Evolutionary conservation across 2,329 filamentous ascomycete genomes (phyloP).

Genomic region (Fusarium foetens): DNA sequence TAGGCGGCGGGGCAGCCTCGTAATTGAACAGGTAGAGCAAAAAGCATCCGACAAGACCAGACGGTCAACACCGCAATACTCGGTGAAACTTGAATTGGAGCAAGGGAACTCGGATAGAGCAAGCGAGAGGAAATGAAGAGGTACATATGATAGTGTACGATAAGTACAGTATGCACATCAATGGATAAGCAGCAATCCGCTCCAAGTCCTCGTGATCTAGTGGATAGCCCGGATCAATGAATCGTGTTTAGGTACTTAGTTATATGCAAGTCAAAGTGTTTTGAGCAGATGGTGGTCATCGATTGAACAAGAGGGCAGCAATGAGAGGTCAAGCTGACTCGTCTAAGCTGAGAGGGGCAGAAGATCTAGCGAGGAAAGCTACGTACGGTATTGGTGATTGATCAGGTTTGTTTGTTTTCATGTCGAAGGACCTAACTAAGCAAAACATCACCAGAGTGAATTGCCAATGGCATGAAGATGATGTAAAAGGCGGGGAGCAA

Average conservation of each 20-base stretch:
- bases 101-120: slow-evolving; percentile 5
- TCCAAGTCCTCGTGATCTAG: slow-evolving; percentile 1
- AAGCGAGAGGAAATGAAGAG: neutral
- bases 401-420: slow-evolving; percentile 25
- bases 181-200: slow-evolving; percentile 1
- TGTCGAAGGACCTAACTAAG: neutral
- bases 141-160: neutral
- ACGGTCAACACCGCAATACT: slow-evolving; percentile 26
- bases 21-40: slow-evolving; percentile 22
- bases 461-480: slow-evolving; percentile 35
- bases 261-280: slow-evolving; percentile 13
- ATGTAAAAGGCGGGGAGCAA: slow-evolving; percentile 30
- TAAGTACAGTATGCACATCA: neutral
- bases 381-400: slow-evolving; percentile 3
- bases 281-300: slow-evolving; percentile 31
- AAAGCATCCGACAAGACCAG: slow-evolving; percentile 4
- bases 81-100: slow-evolving; percentile 21
- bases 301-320: slow-evolving; percentile 16
- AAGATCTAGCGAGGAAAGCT: slow-evolving; percentile 16
- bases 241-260: slow-evolving; percentile 3
- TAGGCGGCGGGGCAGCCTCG: slow-evolving; percentile 37
- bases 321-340: slow-evolving; percentile 22
- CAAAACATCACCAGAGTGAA: slow-evolving; percentile 11
- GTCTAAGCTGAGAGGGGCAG: slow-evolving; percentile 18
- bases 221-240: slow-evolving; percentile 16